Conservation (phyloP, 495 filamentous ascomycete species). For the Talaromyces liani region DNA sequence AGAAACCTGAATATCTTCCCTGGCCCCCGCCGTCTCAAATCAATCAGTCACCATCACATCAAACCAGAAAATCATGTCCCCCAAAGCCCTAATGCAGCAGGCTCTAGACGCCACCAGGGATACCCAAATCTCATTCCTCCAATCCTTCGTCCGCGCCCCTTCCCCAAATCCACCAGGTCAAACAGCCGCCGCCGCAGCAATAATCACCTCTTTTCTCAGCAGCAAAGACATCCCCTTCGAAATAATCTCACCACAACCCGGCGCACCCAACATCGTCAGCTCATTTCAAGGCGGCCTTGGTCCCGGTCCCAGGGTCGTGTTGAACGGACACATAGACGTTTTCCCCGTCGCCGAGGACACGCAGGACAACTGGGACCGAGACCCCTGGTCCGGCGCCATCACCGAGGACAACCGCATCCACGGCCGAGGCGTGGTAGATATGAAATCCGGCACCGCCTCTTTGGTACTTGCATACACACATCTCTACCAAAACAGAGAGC, state of each 20-base stretch:
- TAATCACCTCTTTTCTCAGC: background rate
- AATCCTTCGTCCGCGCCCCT: background rate
- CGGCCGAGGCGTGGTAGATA: background rate
- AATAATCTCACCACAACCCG: background rate
- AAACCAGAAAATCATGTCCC: background rate
- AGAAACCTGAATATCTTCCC: background rate
- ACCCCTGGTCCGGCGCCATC: conserved; percentile 2
- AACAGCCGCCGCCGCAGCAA: background rate
- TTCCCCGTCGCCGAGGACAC: background rate
- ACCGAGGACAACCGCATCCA: background rate
- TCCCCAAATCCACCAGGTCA: background rate
- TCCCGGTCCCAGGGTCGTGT: background rate
- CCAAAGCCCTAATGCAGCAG: background rate
- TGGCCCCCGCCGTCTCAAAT: background rate
- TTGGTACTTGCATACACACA: background rate
- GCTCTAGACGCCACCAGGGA: background rate
- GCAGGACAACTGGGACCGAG: background rate
- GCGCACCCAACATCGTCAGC: background rate
- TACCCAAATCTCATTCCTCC: background rate
- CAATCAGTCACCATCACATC: background rate
- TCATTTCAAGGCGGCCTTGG: background rate
- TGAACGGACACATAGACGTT: conserved; percentile 1
- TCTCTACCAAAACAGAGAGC: background rate
- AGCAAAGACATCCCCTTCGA: background rate
- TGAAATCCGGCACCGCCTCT: conserved; percentile 4